Percentiles rank a stretch among this genome's conserved stretches.
Evolutionary conservation across 73 alveolate species (phyloP).

Genomic region (Breviolum minutum): DNA sequence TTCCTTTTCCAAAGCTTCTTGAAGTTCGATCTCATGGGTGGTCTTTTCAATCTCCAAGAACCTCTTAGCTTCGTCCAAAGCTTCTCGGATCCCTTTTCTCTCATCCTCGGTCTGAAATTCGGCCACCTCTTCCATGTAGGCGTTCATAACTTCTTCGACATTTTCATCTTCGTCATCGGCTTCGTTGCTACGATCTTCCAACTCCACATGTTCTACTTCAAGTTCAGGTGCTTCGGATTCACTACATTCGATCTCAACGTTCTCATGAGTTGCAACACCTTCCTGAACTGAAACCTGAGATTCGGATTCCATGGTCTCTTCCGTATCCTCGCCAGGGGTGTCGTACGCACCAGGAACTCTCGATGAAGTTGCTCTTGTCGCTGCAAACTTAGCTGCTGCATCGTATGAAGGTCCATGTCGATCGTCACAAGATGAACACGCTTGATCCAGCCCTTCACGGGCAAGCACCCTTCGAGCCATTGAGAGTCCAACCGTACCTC

Average conservation of each 20-base stretch:
- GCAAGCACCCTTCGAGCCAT: neutral
- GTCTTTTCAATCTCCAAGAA: neutral
- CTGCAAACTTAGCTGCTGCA: neutral
- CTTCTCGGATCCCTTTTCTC: neutral
- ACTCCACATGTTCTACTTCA: neutral
- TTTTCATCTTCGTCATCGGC: neutral
- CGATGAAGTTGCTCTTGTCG: neutral
- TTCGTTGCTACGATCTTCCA: neutral
- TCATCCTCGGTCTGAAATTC: neutral
- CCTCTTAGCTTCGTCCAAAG: neutral
- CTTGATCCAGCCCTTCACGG: neutral
- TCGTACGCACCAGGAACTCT: neutral
- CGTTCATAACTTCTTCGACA: neutral
- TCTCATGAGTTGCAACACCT: neutral
- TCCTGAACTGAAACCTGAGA: neutral
- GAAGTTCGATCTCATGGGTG: neutral
- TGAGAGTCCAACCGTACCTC: neutral
- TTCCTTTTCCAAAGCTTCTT: neutral
- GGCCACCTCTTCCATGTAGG: neutral
- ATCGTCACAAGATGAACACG: neutral
- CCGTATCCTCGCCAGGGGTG: neutral
- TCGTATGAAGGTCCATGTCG: neutral
- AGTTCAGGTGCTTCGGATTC: neutral
- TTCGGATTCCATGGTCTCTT: neutral
- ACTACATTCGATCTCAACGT: neutral